phyloP scores from a whole-genome alignment of 2,329 filamentous ascomycete species.

The Pseudopyricularia javanii region DNA sequence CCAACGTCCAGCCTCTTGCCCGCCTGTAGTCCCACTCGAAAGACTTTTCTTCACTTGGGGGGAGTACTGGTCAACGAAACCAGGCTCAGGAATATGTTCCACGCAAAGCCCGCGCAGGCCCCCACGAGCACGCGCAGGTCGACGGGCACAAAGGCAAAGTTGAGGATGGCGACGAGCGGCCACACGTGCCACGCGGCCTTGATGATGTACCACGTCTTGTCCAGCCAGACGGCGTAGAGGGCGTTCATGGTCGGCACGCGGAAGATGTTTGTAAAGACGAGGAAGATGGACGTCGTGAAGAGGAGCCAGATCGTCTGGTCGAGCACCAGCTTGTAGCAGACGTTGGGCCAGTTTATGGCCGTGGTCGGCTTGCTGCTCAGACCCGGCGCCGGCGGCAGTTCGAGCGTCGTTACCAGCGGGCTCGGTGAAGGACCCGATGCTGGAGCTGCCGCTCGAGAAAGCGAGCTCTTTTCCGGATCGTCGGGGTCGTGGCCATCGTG shows the following conservation, averaged over 20 bases:
- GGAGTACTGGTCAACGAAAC: background rate
- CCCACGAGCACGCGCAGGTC: conserved; percentile 12
- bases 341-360: conserved; percentile 10
- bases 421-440: background rate
- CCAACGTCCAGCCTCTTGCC: background rate
- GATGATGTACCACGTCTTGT: conserved; percentile 10
- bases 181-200: conserved; percentile 13
- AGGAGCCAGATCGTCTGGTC: conserved; percentile 13
- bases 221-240: conserved; percentile 8
- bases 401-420: background rate
- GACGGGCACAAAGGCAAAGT: conserved; percentile 13
- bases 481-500: conserved; percentile 2
- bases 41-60: background rate
- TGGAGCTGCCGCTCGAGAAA: background rate
- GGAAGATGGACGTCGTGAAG: conserved; percentile 9
- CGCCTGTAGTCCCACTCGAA: background rate
- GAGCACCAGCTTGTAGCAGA: conserved; percentile 10
- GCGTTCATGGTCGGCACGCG: conserved; percentile 8
- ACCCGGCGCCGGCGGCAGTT: background rate
- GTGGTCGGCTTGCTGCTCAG: background rate
- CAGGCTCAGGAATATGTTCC: conserved; percentile 12
- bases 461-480: conserved; percentile 1
- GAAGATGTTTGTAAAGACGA: conserved; percentile 12
- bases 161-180: conserved; percentile 13
- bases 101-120: conserved; percentile 13